These are phyloP conservation scores for Casuarina glauca DNA, from an alignment of 306 rosid species.

Conservation along the genomic window DNA sequence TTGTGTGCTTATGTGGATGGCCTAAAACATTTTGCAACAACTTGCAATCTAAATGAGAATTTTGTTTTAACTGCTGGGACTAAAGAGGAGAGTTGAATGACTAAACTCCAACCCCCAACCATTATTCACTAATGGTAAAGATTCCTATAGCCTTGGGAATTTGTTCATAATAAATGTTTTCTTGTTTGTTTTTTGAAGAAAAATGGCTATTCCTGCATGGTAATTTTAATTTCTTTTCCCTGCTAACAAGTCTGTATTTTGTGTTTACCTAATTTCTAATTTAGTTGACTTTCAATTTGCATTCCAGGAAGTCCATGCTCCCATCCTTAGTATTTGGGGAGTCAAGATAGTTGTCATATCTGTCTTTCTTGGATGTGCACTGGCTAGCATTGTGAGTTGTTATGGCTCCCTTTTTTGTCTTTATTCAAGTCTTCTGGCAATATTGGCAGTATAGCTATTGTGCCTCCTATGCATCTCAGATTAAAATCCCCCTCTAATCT, in stretches of 20 bases:
- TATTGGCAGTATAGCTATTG: conserved; percentile 25
- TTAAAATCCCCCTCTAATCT: conserved; percentile 23
- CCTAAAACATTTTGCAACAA: neutral
- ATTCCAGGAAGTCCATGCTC: conserved; percentile 94
- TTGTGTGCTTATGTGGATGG: neutral
- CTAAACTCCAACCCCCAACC: too few relatives aligned
- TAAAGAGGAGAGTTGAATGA: neutral
- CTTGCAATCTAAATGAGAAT: neutral
- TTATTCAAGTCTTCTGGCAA: neutral
- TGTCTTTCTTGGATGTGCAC: conserved; percentile 65
- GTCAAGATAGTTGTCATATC: conserved; percentile 81
- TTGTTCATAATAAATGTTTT: neutral
- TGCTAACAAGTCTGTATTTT: neutral
- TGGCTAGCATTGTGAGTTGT: conserved; percentile 91
- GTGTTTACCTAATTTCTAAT: conserved; percentile 22
- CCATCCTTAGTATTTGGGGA: conserved; percentile 83
- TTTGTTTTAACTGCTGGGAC: neutral
- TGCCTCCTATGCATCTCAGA: conserved; percentile 13
- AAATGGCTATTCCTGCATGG: neutral
- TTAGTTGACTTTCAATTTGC: conserved; percentile 16
- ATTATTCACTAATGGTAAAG: too few relatives aligned
- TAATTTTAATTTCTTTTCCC: neutral
- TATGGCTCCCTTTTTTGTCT: neutral
- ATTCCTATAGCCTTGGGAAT: neutral
- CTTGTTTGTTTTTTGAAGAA: neutral